phyloP scores from a whole-genome alignment of 192 early-diverging fungal genomes.

The Coemansia sp. region DNA sequence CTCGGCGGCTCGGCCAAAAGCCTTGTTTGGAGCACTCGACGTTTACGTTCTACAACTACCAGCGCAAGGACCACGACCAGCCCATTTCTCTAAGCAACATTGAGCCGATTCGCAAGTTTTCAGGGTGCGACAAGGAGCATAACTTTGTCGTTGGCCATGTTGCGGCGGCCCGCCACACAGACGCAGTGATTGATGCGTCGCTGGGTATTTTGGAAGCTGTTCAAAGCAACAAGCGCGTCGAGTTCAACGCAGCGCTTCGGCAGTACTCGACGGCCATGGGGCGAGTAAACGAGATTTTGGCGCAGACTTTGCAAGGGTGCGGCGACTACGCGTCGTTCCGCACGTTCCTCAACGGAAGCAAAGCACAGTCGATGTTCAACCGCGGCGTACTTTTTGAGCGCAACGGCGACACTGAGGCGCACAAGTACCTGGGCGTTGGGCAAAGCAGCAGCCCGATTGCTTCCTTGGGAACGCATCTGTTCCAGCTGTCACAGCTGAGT shows the following conservation, averaged over 20 bases:
- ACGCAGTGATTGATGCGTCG: slow-evolving; percentile 63
- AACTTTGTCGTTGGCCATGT: slow-evolving; percentile 88
- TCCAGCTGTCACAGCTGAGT: slow-evolving; percentile 77
- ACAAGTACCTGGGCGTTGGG: slow-evolving; percentile 76
- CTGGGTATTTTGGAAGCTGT: slow-evolving; percentile 61
- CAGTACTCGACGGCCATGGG: slow-evolving; percentile 63
- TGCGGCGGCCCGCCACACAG: slow-evolving; percentile 80
- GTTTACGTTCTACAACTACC: slow-evolving; percentile 88
- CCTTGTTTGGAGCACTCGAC: slow-evolving; percentile 79
- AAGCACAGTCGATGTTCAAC: slow-evolving; percentile 90
- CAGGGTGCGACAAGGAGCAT: slow-evolving; percentile 70
- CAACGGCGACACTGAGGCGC: slow-evolving; percentile 46
- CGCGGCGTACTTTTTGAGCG: slow-evolving; percentile 86
- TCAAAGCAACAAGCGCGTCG: slow-evolving; percentile 53
- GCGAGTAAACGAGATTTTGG: slow-evolving; percentile 75
- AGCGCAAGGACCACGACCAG: slow-evolving; percentile 59
- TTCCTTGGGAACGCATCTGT: slow-evolving; percentile 81
- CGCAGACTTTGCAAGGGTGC: slow-evolving; percentile 73
- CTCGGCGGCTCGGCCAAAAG: slow-evolving; percentile 69
- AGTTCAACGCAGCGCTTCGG: slow-evolving; percentile 62
- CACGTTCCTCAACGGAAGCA: slow-evolving; percentile 90
- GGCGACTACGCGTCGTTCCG: slow-evolving; percentile 82
- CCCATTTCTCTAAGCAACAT: slow-evolving; percentile 69
- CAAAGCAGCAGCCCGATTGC: slow-evolving; percentile 87
- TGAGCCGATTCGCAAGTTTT: slow-evolving; percentile 74